Percentiles rank a stretch among this genome's conserved stretches.
Conservation (phyloP, 2,329 filamentous ascomycete genomes). For the Aspergillus niger region DNA sequence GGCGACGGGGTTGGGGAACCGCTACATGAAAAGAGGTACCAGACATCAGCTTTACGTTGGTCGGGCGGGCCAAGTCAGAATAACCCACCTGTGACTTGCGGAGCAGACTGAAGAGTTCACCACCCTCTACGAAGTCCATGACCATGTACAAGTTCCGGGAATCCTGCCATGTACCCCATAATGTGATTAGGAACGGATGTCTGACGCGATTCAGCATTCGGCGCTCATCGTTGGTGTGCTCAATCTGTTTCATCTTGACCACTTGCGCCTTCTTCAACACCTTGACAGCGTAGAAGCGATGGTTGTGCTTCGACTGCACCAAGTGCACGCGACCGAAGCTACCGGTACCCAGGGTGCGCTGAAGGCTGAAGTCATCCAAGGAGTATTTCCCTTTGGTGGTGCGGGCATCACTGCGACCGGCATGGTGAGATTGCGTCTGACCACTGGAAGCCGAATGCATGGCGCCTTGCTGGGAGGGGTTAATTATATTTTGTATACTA, state of each 20-base stretch:
- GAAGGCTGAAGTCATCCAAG: constrained; percentile 82
- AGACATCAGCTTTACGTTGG: background rate
- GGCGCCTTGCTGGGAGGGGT: constrained; percentile 56
- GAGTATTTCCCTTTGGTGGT: constrained; percentile 98
- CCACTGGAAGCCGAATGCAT: constrained; percentile 33
- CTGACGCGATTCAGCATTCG: constrained; percentile 96
- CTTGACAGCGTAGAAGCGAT: constrained; percentile 97
- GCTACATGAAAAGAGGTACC: constrained; percentile 54
- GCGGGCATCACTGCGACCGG: constrained; percentile 42
- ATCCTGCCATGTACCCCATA: constrained; percentile 99
- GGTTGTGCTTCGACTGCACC: constrained; percentile 96
- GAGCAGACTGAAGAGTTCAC: constrained; percentile 92
- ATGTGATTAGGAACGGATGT: constrained; percentile 94
- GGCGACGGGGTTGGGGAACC: constrained; percentile 96
- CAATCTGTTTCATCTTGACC: constrained; percentile 99
- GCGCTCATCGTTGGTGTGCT: constrained; percentile 98
- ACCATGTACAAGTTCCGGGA: constrained; percentile 98
- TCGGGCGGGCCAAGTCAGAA: constrained; percentile 15
- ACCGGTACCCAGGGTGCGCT: constrained; percentile 90
- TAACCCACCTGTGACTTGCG: constrained; percentile 81
- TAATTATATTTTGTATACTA: constrained; percentile 82
- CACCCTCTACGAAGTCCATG: constrained; percentile 99
- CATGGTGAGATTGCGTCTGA: constrained; percentile 17
- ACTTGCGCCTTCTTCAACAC: constrained; percentile 98
- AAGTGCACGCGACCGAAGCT: constrained; percentile 96